Evolutionary conservation across 306 rosid species (phyloP).

Genomic region (Castanea mollissima): DNA sequence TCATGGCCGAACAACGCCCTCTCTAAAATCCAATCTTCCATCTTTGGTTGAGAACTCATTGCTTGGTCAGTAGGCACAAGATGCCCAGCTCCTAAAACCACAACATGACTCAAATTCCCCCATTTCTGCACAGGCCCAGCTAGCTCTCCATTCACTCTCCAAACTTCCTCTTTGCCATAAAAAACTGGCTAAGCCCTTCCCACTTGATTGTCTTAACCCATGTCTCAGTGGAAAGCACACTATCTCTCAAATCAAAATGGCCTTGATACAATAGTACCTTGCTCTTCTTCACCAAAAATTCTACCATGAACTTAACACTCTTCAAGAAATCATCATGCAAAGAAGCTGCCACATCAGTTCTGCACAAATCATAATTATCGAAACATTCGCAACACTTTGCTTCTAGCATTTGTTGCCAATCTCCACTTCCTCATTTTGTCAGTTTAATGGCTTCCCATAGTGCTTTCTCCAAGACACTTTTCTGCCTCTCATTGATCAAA

Average conservation of each 20-base stretch:
- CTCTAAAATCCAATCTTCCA: constrained; percentile 72
- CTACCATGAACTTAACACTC: constrained; percentile 66
- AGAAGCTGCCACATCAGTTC: constrained; percentile 36
- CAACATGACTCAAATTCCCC: constrained; percentile 60
- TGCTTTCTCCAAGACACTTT: constrained; percentile 37
- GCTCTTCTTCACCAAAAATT: constrained; percentile 42
- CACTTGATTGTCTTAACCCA: constrained; percentile 76
- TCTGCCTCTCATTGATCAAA: constrained; percentile 67
- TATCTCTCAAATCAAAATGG: constrained; percentile 57
- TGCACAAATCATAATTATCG: constrained; percentile 37
- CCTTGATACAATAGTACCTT: constrained; percentile 71
- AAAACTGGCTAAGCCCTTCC: constrained; percentile 50
- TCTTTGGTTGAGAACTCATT: constrained; percentile 66
- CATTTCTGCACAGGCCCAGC: constrained; percentile 82
- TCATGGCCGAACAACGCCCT: constrained; percentile 33
- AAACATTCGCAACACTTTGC: constrained; percentile 7
- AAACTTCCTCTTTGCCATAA: constrained; percentile 58
- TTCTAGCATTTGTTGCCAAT: constrained; percentile 48
- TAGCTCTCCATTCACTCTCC: constrained; percentile 55
- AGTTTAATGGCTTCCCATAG: constrained; percentile 45
- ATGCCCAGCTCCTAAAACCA: constrained; percentile 75
- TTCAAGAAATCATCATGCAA: constrained; percentile 68
- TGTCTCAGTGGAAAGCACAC: constrained; percentile 55
- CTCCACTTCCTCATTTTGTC: constrained; percentile 41
- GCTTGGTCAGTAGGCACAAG: constrained; percentile 64